Base-by-base conservation (phyloP, 768 basidiomycete genomes). In the Trametes meyenii region DNA sequence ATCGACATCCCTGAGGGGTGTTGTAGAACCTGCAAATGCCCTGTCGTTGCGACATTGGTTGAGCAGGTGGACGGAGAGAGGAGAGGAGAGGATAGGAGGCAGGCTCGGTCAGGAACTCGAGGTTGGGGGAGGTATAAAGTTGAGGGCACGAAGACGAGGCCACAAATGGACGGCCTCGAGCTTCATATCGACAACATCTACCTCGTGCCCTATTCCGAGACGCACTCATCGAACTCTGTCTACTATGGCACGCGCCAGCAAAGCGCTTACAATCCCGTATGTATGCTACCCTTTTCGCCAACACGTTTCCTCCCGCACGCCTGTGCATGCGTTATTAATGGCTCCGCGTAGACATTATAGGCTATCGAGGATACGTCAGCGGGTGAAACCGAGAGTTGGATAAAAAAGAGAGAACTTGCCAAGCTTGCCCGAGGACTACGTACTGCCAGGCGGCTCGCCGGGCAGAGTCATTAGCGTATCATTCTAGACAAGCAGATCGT, bases 101-200 rank as follows among this genome's bases (percentile, higher is more conserved):
- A 58, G 57, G 57, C 44, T 55, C 43, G 48, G 48, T 42, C 50
- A 35, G 49, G 40, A 59, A 50, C 58, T 59, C 50, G 33, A 59
- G 50, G 49, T 59, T 38, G 58, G 58, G 52, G 55, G 58, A 59
- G 58, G 33, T 59, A 52, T 26, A 24, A 46, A 19, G 58, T 59
- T 59, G 58, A 44, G 50, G 50, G 21, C 50, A 59, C 35, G 58
- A 59, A 59, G 58, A 51, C 49, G 49, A 50, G 49, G 52, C 33
- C 50, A 17, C 19, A 29, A 38, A 12, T 5, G 39, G 29, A 42
- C 48, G 48, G 40, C 50, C 57, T 58, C 57, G 57, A 43, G 40
- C 57, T 52, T 59, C 58, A 51, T 59, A 52, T 52, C 58, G 43
- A 45, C 58, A 59, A 59, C 58, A 24, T 33, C 50, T 46, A 59